These are phyloP conservation scores for Kwoniella dejecticola DNA, from an alignment of 768 basidiomycete species.

Conservation along the genomic window DNA sequence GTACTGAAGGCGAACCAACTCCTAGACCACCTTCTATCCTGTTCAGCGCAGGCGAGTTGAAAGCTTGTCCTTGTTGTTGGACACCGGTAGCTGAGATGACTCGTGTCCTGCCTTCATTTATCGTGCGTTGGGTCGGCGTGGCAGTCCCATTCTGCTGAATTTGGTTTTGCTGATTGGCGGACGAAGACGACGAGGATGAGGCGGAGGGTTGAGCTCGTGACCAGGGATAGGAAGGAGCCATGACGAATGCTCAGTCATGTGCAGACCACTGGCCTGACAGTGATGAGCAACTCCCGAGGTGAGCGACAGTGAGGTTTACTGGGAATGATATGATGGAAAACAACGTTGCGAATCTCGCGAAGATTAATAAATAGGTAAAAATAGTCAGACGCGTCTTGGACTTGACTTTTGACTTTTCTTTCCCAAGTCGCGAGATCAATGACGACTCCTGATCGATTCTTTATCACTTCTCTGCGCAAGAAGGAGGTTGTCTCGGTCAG, in stretches of 20 bases:
- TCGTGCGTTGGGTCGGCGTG: slow-evolving; percentile 15
- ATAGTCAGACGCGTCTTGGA: no score
- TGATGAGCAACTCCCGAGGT: no score
- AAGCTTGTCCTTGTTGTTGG: no score
- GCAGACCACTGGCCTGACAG: neutral
- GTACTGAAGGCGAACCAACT: slow-evolving; percentile 18
- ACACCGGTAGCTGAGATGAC: slow-evolving; percentile 11
- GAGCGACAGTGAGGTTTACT: no score
- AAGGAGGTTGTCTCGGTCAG: no score
- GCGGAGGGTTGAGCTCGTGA: slow-evolving; percentile 9
- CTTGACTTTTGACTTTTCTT: no score
- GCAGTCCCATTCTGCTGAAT: slow-evolving; percentile 3
- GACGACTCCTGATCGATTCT: no score
- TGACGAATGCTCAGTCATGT: neutral
- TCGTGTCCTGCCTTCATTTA: slow-evolving; percentile 13
- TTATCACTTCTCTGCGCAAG: no score
- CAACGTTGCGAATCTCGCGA: no score
- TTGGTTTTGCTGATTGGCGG: neutral
- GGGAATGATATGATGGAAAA: no score
- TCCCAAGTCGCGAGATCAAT: no score
- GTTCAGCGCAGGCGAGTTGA: slow-evolving; percentile 2
- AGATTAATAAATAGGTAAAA: no score
- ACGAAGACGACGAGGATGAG: slow-evolving; percentile 13
- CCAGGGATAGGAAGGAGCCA: slow-evolving; percentile 22
- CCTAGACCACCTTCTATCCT: neutral